Base-by-base conservation (phyloP, 768 basidiomycete species). In the Suillus cothurnatus region DNA sequence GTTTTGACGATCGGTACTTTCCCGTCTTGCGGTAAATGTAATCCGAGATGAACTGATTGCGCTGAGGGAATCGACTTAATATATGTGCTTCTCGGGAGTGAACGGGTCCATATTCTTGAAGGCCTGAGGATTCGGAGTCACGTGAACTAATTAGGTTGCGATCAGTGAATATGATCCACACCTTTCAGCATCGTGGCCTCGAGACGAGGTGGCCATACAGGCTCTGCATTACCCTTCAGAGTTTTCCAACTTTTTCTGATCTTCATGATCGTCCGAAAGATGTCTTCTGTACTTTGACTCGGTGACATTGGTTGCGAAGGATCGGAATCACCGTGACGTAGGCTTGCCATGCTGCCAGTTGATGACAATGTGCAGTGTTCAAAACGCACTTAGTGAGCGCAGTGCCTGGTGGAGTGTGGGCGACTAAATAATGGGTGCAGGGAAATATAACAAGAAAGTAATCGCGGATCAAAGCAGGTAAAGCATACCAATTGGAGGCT, bases 1-100 rank as follows among this genome's bases (percentile, higher is more conserved):
- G 91, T 74, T 92, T 92, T 36, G 91, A 85, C 11, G 89, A 88
- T 66, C 91, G 83, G 66, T 83, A 80, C 73, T 88, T 87, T 28
- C 91, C 89, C 0, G 91, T 92, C 68, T 82, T 83, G 45, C 81
- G 80, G 71, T 81, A 86, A 71, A 93, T 92, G 77, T 89, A 88
- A 67, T 93, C 89, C 61, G 91, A 90, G 67, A 92, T 90, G 76
- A 92, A 93, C 59, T 88, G 84, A 76, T 92, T 93, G 64, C 91
- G 82, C 83, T 89, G 86, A 50, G 91, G 91, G 72, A 89, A 92
- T 59, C 91, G 85, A 36, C 90, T 89, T 5, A 91, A 83, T 21
- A 88, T 83, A 60, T 88, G 81, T 50, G 89, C 88, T 72, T 91
- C 89, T 73, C 89, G 80, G 17, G 88, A 88, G 71, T 91, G 87